Base-by-base conservation (phyloP, 306 rosid species). In the Bauhinia variegata region DNA sequence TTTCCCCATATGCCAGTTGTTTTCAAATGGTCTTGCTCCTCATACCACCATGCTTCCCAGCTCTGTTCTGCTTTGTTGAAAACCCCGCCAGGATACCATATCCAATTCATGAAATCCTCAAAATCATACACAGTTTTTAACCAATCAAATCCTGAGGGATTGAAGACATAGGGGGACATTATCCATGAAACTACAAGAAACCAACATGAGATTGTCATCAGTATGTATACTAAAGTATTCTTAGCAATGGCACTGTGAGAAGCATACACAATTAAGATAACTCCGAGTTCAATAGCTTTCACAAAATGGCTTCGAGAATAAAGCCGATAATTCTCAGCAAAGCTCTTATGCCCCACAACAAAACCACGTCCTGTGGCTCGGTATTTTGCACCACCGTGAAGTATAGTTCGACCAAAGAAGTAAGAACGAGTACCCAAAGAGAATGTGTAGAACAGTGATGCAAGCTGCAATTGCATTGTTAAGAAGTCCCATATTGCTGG, bases 101-200 rank as follows among this genome's bases (percentile, higher is more conserved):
- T 72, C 85, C 85, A 80, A 75, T 14, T 76, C 85, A 80, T 76
- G 46, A 80, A 76, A 71, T 80, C 85, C 51, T 80, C 82, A 62
- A 80, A 80, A 54, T 80, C 85, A 44, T 76, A 80, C 8, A 80
- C 82, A 62, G 85, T 80, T 70, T 80, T 80, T 37, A 80, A 76
- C 85, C 85, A 80, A 58, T 80, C 85, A 68, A 80, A 80, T 51
- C 85, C 85, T n/a, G 85, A 80, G 39, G 85, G 85, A 57, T 80
- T 80, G 79, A 80, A 80, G 46, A 80, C 52, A 72, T 76, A 80
- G 5, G 85, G 85, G 17, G 85, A 68, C 65, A 80, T 33, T 56
- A 80, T 53, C 85, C 85, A 80, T 18, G 85, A 80, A 36, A 33
- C 76, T 39, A 80, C 85, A 56, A 80, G 74, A 67, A 80, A 76